A percentile compares a stretch with the other conserved stretches of the same genome.
phyloP scores from a whole-genome alignment of 1,284 basidiomycete genomes.

The Leccinum griseonigrum region DNA sequence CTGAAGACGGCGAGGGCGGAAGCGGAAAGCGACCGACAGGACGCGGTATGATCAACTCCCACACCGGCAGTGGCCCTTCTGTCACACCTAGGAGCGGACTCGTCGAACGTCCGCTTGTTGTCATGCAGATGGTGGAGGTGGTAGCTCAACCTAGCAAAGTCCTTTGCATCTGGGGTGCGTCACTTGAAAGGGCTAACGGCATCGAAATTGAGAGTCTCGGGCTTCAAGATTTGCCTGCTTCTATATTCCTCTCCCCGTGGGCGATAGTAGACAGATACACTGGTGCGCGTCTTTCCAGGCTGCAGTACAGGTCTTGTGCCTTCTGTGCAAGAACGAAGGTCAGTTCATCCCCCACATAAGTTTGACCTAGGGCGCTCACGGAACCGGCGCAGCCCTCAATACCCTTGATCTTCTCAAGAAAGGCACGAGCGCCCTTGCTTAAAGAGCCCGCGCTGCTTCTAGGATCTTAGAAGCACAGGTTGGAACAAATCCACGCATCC shows the following conservation, averaged over 20 bases:
- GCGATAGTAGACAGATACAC: conserved; percentile 23
- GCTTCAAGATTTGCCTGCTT: conserved; percentile 21
- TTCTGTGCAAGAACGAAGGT: conserved; percentile 58
- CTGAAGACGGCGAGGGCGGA: conserved; percentile 34
- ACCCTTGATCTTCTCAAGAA: conserved; percentile 95
- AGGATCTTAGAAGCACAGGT: conserved; percentile 81
- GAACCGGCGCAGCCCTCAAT: conserved; percentile 62
- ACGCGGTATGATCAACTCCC: conserved; percentile 30
- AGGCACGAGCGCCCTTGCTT: conserved; percentile 73
- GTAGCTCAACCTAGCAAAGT: conserved; percentile 68
- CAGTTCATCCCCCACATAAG: conserved; percentile 24
- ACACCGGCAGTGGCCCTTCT: conserved; percentile 16
- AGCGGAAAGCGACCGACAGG: conserved; percentile 28
- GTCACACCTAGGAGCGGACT: conserved; percentile 37
- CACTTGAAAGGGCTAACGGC: not conserved
- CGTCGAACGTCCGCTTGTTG: conserved; percentile 69
- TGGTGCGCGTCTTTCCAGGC: conserved; percentile 24
- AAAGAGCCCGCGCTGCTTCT: conserved; percentile 79
- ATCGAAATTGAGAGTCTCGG: conserved; percentile 18
- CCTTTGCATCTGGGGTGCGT: not conserved
- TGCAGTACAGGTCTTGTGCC: conserved; percentile 18
- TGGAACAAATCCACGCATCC: conserved; percentile 72
- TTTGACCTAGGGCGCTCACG: conserved; percentile 13
- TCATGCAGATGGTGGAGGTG: conserved; percentile 73
- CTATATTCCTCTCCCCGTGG: conserved; percentile 9